These are phyloP conservation scores for Amyloporia xantha DNA, from an alignment of 768 basidiomycete species.

Conservation along the genomic window DNA sequence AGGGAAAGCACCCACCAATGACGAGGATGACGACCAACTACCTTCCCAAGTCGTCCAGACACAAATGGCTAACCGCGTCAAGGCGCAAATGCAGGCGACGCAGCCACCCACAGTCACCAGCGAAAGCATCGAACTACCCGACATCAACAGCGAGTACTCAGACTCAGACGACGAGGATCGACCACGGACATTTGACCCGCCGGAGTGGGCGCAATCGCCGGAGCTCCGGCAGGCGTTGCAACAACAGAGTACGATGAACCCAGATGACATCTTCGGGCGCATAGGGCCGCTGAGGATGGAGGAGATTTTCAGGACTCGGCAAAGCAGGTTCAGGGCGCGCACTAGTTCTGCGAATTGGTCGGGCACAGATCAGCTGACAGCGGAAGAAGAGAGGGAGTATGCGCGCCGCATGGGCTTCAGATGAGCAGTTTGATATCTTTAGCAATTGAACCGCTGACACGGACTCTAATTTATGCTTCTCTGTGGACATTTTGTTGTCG, in stretches of 20 bases:
- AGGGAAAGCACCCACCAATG: conserved; percentile 37
- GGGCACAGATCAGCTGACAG: conserved; percentile 81
- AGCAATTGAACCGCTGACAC: neutral
- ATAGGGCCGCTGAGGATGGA: conserved; percentile 87
- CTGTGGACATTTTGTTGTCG: neutral
- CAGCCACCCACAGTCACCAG: conserved; percentile 39
- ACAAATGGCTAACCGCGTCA: conserved; percentile 61
- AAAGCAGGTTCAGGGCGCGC: conserved; percentile 78
- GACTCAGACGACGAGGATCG: conserved; percentile 91
- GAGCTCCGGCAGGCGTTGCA: conserved; percentile 73
- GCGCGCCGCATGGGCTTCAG: conserved; percentile 86
- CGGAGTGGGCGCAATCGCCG: conserved; percentile 89
- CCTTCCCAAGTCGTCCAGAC: conserved; percentile 59
- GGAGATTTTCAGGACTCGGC: conserved; percentile 78
- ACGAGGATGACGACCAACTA: conserved; percentile 43
- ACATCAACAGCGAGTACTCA: conserved; percentile 95
- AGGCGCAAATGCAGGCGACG: conserved; percentile 53
- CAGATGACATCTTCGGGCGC: conserved; percentile 87
- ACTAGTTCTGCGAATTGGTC: conserved; percentile 96
- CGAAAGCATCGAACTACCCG: conserved; percentile 86
- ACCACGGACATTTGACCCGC: conserved; percentile 53
- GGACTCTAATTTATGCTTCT: neutral
- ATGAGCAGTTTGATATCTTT: conserved; percentile 11
- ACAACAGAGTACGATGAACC: conserved; percentile 80
- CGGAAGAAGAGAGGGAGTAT: conserved; percentile 82